Percentiles rank a stretch among this genome's conserved stretches.
Evolutionary conservation across 2,329 filamentous ascomycete genomes (phyloP).

Genomic region (Aspergillus sp.): DNA sequence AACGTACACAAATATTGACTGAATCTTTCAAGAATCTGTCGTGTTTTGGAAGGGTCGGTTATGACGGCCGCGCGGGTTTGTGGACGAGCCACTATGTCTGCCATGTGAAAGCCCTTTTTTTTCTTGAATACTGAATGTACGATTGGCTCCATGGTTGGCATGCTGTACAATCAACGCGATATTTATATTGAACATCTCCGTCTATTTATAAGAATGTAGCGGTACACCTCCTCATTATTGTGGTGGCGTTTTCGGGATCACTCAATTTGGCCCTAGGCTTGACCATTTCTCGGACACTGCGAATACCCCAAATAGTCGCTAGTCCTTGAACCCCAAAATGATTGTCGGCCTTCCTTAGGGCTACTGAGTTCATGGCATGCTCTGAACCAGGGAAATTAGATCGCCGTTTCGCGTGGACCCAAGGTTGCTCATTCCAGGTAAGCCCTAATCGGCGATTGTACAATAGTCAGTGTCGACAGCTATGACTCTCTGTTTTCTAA

Average conservation of each 20-base stretch:
- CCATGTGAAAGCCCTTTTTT: slow-evolving; percentile 41
- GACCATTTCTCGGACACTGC: no score
- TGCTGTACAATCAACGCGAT: background rate
- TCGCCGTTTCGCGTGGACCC: background rate
- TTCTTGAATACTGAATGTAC: slow-evolving; percentile 35
- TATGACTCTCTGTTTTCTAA: background rate
- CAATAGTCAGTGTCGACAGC: background rate
- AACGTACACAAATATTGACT: no score
- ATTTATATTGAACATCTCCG: background rate
- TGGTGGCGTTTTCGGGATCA: no score
- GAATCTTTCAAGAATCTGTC: no score
- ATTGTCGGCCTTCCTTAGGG: no score
- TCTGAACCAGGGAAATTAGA: background rate
- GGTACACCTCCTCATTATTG: no score
- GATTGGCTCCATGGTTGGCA: slow-evolving; percentile 20
- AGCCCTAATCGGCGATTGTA: background rate
- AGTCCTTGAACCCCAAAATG: background rate
- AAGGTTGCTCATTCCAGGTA: background rate
- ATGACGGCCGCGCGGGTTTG: slow-evolving; percentile 42
- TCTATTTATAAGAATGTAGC: background rate
- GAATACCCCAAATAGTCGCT: no score
- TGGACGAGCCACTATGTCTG: slow-evolving; percentile 51
- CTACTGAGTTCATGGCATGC: background rate
- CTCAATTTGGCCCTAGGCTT: no score
- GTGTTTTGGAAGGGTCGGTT: slow-evolving; percentile 45